Evolutionary conservation across 2,329 filamentous ascomycete species (phyloP).

Genomic region (Aaosphaeria arxii): DNA sequence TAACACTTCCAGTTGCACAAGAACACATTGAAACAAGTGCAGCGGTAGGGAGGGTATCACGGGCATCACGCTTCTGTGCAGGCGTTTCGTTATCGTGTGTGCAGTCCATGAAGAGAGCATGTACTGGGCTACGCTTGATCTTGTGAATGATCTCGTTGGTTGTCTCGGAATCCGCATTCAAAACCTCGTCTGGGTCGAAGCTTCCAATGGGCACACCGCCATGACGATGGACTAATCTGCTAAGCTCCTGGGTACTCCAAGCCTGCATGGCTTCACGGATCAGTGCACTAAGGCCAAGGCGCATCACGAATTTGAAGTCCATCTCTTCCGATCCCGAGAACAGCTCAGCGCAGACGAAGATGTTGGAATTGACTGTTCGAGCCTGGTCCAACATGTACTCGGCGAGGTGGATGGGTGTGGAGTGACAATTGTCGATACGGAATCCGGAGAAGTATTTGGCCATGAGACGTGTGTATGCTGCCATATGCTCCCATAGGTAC

Average conservation of each 20-base stretch:
- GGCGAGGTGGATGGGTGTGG: conserved; percentile 89
- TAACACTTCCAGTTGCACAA: conserved; percentile 90
- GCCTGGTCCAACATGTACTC: conserved; percentile 94
- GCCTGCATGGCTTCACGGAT: conserved; percentile 98
- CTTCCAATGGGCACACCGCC: conserved; percentile 93
- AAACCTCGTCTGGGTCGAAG: conserved; percentile 89
- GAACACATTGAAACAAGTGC: conserved; percentile 95
- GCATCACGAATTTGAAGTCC: conserved; percentile 93
- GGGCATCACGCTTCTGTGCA: conserved; percentile 88
- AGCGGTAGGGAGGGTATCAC: conserved; percentile 90
- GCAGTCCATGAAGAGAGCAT: conserved; percentile 98
- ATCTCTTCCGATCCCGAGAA: conserved; percentile 95
- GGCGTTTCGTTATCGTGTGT: conserved; percentile 98
- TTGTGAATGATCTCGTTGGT: conserved; percentile 68
- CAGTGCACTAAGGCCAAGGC: conserved; percentile 83
- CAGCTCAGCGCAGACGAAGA: conserved; percentile 91
- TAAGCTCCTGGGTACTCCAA: conserved; percentile 92
- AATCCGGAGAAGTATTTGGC: conserved; percentile 95
- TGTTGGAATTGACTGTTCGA: conserved; percentile 78
- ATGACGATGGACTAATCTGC: conserved; percentile 87
- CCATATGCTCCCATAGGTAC: conserved; percentile 95
- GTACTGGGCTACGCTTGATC: conserved; percentile 84
- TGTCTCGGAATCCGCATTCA: conserved; percentile 53
- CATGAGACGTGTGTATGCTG: conserved; percentile 83
- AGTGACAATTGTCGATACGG: conserved; percentile 97